Base-by-base conservation (phyloP, 768 basidiomycete genomes). In the Paxillus ammoniavirescens region DNA sequence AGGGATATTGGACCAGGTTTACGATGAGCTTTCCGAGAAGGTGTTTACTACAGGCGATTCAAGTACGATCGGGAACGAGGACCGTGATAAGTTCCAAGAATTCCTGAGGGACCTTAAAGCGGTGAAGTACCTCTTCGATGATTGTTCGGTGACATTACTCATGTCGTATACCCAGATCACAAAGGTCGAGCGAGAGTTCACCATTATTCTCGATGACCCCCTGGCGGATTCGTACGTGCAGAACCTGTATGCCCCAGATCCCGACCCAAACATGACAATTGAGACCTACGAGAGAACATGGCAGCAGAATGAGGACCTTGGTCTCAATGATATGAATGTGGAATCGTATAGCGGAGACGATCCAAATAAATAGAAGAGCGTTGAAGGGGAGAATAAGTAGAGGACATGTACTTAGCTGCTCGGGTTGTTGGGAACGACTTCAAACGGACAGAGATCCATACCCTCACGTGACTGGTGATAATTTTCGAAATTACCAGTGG, bases 231-330 rank as follows among this genome's bases (percentile, higher is more conserved):
- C 93, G 2, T 95, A 98, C 65, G 75, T 99, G 42, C 97, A 99
- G 69, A 97, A 93, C 68, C 63, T 95, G n/a, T 98, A 96, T 66
- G 96, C 97, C 0, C 97, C 97, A 4, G 96, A 99, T 65, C 86
- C 91, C 0, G 96, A 98, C 65, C 96, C 96, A 1, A 93, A 94
- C 64, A 92, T 99, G 90, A 77, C 70, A 30, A 80, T 90, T 48
- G 91, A 89, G 66, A 66, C 70, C 52, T 99, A 98, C 64, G 90
- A 94, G 38, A 78, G 97, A 46, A 83, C 84, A 4, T 90, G 81
- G 75, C 82, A 92, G 42, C 93, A 99, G 75, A 94, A 99, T 62
- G 97, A 98, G 67, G 92, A 93, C 47, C 76, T 98, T 13, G 97
- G 96, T 5, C 68, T 99, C 65, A 93, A 93, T 61, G 91, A 93